A percentile compares a stretch with the other conserved stretches of the same genome.
Conservation (phyloP, 148 eudicot species). For the Rhododendron ovatum region DNA sequence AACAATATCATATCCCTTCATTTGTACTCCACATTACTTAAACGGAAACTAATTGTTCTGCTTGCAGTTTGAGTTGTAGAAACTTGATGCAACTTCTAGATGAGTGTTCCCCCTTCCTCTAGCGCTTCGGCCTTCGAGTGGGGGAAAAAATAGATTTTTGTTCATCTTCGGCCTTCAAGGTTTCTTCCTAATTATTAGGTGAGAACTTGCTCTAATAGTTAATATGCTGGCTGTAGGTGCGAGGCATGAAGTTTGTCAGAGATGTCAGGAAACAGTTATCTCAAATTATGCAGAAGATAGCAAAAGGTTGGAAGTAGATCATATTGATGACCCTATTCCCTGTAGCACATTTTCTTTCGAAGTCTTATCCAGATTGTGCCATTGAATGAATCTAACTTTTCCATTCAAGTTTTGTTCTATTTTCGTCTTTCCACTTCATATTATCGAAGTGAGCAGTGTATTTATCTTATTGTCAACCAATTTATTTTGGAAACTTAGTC, state of each 20-base stretch:
- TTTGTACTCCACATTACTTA: not conserved
- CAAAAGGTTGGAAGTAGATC: slow-evolving; percentile 46
- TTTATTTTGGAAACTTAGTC: not conserved
- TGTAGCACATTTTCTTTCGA: not conserved
- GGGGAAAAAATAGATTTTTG: not conserved
- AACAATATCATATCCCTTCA: not conserved
- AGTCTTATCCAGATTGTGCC: not conserved
- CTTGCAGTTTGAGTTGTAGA: not conserved
- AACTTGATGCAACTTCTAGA: not conserved
- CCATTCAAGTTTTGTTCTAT: not conserved
- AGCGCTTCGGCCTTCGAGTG: not conserved
- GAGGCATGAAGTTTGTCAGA: slow-evolving; percentile 94
- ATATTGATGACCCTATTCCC: not conserved
- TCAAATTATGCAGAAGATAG: slow-evolving; percentile 88
- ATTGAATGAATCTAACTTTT: not conserved
- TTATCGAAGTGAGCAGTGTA: not conserved
- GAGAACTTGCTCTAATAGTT: not conserved
- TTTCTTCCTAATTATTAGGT: not conserved
- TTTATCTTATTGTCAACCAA: not conserved
- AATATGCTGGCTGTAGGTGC: slow-evolving; percentile 34
- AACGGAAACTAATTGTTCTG: not conserved
- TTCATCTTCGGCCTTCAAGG: not conserved
- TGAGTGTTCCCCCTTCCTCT: not conserved
- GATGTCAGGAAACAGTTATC: slow-evolving; percentile 85
- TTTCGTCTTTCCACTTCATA: not conserved